Evolutionary conservation across 768 basidiomycete genomes (phyloP).

Genomic region (Tulasnella sp.): DNA sequence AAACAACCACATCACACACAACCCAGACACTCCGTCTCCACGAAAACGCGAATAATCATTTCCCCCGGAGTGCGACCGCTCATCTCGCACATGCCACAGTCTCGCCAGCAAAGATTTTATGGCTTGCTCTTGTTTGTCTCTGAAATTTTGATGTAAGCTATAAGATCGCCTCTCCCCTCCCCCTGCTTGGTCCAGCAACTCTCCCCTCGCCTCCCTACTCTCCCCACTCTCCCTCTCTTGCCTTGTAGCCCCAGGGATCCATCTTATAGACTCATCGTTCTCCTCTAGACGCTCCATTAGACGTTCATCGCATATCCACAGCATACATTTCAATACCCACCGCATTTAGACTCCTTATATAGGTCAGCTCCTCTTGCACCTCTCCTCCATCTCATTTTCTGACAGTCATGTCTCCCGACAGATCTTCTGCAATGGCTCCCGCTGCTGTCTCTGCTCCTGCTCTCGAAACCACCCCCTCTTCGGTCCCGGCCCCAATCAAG

Average conservation of each 20-base stretch:
- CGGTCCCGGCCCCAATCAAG: conserved; percentile 63
- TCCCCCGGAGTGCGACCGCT: not conserved
- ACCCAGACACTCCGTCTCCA: too few relatives aligned
- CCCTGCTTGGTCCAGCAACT: not conserved
- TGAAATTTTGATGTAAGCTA: conserved; percentile 8
- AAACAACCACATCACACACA: not conserved
- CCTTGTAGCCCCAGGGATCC: conserved; percentile 11
- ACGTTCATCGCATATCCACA: not conserved
- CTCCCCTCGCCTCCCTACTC: conserved; percentile 4
- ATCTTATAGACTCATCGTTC: conserved; percentile 4
- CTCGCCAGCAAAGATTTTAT: not conserved
- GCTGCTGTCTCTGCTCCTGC: conserved; percentile 43
- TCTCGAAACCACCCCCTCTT: conserved; percentile 37
- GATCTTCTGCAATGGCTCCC: conserved; percentile 18
- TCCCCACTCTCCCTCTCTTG: not conserved
- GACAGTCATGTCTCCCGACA: conserved; percentile 21
- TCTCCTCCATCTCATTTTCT: conserved; percentile 21
- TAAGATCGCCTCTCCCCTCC: not conserved
- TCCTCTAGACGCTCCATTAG: conserved; percentile 2
- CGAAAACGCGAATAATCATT: not conserved
- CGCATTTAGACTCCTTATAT: conserved; percentile 21
- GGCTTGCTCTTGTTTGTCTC: not conserved
- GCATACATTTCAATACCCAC: not conserved
- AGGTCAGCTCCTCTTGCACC: conserved; percentile 12
- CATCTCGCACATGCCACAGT: not conserved